These are phyloP conservation scores for Colletotrichum sp. DNA, from an alignment of 2,329 filamentous ascomycete genomes.

Conservation along the genomic window DNA sequence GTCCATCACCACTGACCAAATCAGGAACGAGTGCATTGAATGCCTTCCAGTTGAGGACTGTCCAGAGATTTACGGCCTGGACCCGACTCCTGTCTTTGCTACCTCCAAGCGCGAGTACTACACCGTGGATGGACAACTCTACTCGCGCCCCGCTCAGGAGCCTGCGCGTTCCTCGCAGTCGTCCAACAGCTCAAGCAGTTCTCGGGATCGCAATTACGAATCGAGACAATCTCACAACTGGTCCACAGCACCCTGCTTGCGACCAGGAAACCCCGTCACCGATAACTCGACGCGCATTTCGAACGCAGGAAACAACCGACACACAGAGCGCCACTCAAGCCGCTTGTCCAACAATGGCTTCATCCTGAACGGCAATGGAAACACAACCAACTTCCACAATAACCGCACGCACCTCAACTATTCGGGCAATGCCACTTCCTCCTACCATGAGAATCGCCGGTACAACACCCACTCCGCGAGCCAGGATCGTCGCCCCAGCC, in stretches of 20 bases:
- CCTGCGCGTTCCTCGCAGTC: not conserved
- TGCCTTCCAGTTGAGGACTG: not conserved
- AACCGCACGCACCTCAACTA: not conserved
- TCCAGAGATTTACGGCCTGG: not conserved
- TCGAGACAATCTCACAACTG: not conserved
- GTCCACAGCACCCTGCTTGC: not conserved
- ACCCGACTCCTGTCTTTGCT: not conserved
- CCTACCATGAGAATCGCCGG: not conserved
- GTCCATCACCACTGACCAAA: not conserved
- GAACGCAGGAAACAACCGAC: not conserved
- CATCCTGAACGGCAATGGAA: not conserved
- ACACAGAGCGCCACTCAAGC: not conserved
- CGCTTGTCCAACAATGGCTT: not conserved
- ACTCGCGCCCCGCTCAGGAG: not conserved
- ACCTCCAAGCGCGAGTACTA: not conserved
- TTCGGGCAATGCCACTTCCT: not conserved
- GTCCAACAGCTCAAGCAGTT: not conserved
- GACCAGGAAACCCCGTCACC: not conserved
- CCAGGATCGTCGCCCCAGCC: not conserved
- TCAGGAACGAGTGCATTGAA: not conserved
- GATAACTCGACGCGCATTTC: not conserved
- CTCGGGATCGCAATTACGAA: not conserved
- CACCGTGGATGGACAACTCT: not conserved
- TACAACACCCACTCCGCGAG: not conserved
- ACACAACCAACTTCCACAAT: not conserved